Base-by-base conservation (phyloP, 306 rosid species). In the Heteromeles arbutifolia region DNA sequence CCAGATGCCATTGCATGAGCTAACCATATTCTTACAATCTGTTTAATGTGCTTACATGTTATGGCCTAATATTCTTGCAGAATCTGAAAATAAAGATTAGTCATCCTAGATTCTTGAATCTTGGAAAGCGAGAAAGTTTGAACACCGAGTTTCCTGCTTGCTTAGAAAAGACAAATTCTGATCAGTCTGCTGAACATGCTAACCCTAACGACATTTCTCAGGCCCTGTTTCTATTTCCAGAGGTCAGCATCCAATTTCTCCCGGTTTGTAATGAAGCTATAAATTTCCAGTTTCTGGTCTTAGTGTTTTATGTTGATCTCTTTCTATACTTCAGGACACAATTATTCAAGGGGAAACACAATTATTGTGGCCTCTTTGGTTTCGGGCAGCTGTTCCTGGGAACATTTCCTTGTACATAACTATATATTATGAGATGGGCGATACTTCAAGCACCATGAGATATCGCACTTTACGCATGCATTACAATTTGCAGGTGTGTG, bases 381-480 rank as follows among this genome's bases (percentile, higher is more conserved):
- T 92, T 83, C 85, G 98, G 75, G 98, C 98, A 74, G 98, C 99
- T 77, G 85, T 82, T 84, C 91, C 97, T 41, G 99, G 99, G 81
- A 79, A 90, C 81, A 83, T 89, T 75, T 88, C 93, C 72, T 83
- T 96, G 82, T 80, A 85, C 76, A 74, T 92, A 62, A 84, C 93
- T 86, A 83, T 96, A 86, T 96, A 96, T 83, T 96, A 96, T 77
- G 99, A 96, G 87, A 88, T 90, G 83, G 92, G 67, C 78, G 96
- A 90, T 78, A 70, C 66, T 82, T 86, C 97, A 65, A 82, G 90
- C 72, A 59, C 83, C 83, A 89, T 96, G 82, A 96, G 75, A 87
- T 96, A 82, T 80, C 99, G 99, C 50, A 85, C 88, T 54, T 88
- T 96, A 78, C 94, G 98, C 61, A 80, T 96, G 90, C 98, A 88